Evolutionary conservation across 78 protist genomes (phyloP).

Genomic region (Thecamonas trahens): DNA sequence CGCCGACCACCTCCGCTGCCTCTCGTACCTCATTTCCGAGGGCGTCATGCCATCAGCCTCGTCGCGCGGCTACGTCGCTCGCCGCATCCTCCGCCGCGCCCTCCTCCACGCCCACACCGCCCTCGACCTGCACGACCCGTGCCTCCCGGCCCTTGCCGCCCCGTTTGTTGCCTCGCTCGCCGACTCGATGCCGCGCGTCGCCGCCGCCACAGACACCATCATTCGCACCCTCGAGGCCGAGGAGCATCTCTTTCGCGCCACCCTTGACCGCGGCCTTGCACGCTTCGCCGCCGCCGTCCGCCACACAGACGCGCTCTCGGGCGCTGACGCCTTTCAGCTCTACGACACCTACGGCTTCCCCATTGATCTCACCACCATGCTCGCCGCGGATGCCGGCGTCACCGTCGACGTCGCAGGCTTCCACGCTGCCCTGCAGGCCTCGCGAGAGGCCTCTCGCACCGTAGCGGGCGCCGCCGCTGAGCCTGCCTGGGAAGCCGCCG

Average conservation of each 20-base stretch:
- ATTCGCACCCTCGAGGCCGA: not conserved
- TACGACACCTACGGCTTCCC: constrained; percentile 10
- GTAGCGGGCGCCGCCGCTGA: too few relatives aligned
- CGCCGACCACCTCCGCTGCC: constrained; percentile 59
- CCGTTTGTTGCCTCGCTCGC: too few relatives aligned
- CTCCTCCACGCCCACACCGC: constrained; percentile 13
- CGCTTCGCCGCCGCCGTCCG: too few relatives aligned
- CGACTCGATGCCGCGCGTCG: too few relatives aligned
- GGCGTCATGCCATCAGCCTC: constrained; percentile 39
- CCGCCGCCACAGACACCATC: too few relatives aligned
- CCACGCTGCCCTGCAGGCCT: too few relatives aligned
- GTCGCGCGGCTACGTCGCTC: constrained; percentile 50
- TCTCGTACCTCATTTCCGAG: constrained; percentile 36
- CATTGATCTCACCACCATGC: not conserved
- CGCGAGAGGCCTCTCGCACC: too few relatives aligned
- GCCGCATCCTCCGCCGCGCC: constrained; percentile 56
- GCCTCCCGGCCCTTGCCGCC: not conserved
- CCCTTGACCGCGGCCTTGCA: not conserved
- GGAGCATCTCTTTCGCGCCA: not conserved
- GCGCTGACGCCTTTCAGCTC: not conserved
- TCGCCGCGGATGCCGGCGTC: not conserved
- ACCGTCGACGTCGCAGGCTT: not conserved
- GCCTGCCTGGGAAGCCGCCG: too few relatives aligned
- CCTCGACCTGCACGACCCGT: constrained; percentile 8
- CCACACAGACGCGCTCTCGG: not conserved